phyloP scores from a whole-genome alignment of 306 rosid genomes.

The Cucurbita moschata region DNA sequence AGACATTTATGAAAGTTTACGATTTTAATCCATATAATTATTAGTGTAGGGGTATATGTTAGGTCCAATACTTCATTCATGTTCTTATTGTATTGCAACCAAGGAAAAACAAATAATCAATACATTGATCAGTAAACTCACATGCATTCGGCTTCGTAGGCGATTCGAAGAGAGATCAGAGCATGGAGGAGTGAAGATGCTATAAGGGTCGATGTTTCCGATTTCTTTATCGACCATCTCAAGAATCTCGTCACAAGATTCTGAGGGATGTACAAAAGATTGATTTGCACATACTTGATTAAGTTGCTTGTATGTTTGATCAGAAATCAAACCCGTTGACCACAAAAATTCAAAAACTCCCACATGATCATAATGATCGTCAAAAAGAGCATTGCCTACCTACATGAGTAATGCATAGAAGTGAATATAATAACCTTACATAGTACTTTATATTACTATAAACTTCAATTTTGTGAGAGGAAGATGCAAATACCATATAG shows the following conservation, averaged over 20 bases:
- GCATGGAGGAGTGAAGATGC: constrained; percentile 64
- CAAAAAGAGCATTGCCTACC: constrained; percentile 91
- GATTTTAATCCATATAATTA: too few species aligned
- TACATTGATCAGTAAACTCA: constrained; percentile 18
- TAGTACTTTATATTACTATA: background rate
- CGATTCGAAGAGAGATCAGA: constrained; percentile 31
- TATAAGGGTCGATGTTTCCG: constrained; percentile 68
- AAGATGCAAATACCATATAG: constrained; percentile 45
- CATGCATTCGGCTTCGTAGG: constrained; percentile 41
- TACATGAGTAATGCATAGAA: constrained; percentile 16
- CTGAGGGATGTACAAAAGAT: constrained; percentile 40
- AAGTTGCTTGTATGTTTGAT: constrained; percentile 55
- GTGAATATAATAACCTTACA: background rate
- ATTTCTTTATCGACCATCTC: constrained; percentile 36
- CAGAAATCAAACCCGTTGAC: constrained; percentile 82
- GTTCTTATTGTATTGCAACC: background rate
- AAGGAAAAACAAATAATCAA: background rate
- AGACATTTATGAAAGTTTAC: too few species aligned
- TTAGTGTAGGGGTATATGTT: background rate
- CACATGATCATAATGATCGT: constrained; percentile 61
- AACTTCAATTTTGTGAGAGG: background rate
- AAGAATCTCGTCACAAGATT: constrained; percentile 29
- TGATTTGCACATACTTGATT: constrained; percentile 36
- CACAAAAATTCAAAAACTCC: constrained; percentile 76
- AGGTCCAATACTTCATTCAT: background rate